These are phyloP conservation scores for Schwanniomyces pseudopolymorphus DNA, from an alignment of 805 yeast genomes.

Conservation along the genomic window DNA sequence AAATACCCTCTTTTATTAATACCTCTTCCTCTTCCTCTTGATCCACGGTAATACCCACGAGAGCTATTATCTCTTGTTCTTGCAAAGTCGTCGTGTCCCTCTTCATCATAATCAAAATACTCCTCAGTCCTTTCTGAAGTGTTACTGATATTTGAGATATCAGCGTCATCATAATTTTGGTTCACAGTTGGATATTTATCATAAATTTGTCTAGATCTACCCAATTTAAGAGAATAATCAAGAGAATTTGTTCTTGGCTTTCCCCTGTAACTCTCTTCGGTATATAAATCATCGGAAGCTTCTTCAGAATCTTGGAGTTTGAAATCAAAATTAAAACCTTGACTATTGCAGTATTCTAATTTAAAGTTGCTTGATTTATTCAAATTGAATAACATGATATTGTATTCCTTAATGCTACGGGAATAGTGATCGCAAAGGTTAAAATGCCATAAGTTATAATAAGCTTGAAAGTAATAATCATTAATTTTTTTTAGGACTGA, in stretches of 20 bases:
- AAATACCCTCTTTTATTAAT: conserved; percentile 6
- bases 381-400: conserved; percentile 49
- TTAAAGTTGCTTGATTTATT: conserved; percentile 45
- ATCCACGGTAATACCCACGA: conserved; percentile 7
- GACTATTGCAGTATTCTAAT: conserved; percentile 49
- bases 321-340: conserved; percentile 64
- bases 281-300: conserved; percentile 1
- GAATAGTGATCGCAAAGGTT: conserved; percentile 57
- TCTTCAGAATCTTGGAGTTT: conserved; percentile 24
- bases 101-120: conserved; percentile 6
- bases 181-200: background rate
- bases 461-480: conserved; percentile 62
- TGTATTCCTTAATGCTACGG: conserved; percentile 15
- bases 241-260: background rate
- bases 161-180: background rate
- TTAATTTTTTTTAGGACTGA: conserved; percentile 49
- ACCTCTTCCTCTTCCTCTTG: conserved; percentile 16
- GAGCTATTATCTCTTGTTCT: conserved; percentile 2
- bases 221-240: conserved; percentile 9
- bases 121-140: background rate
- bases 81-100: conserved; percentile 5
- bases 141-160: background rate
- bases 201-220: conserved; percentile 3
- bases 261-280: conserved; percentile 1
- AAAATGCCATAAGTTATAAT: conserved; percentile 76